Conservation (phyloP, 1,284 basidiomycete genomes). For the Heterobasidion occidentale region DNA sequence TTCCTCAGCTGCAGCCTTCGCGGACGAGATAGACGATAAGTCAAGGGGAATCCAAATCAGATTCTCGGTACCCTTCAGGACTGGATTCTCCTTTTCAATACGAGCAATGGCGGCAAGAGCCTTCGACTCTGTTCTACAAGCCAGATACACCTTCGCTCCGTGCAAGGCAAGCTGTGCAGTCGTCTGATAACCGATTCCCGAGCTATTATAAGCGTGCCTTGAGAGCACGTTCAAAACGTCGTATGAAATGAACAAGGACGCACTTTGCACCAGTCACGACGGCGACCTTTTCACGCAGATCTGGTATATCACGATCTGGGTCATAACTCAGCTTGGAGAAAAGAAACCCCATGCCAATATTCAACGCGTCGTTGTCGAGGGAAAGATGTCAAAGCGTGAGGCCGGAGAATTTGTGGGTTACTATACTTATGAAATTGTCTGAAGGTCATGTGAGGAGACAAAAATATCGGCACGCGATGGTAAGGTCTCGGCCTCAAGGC, state of each 20-base stretch:
- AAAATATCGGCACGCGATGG: no score
- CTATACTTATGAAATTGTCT: no score
- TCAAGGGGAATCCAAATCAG: slow-evolving; percentile 6
- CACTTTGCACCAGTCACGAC: slow-evolving; percentile 35
- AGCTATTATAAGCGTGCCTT: background rate
- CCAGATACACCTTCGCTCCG: slow-evolving; percentile 15
- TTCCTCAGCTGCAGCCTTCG: slow-evolving; percentile 7
- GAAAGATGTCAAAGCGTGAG: no score
- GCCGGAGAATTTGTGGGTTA: no score
- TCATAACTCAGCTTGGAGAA: slow-evolving; percentile 15
- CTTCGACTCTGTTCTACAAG: slow-evolving; percentile 10
- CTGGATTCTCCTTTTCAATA: background rate
- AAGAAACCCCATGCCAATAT: background rate
- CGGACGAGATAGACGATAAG: background rate
- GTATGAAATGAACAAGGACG: slow-evolving; percentile 6
- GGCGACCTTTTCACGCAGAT: slow-evolving; percentile 29
- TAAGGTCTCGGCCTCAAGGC: no score
- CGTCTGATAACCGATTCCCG: slow-evolving; percentile 2
- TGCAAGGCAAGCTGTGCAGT: slow-evolving; percentile 10
- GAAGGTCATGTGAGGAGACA: no score
- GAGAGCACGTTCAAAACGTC: background rate
- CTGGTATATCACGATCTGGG: slow-evolving; percentile 21
- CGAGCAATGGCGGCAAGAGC: slow-evolving; percentile 2
- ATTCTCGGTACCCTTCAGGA: background rate
- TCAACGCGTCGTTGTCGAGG: no score